Evolutionary conservation across 495 filamentous ascomycete genomes (phyloP).

Genomic region (Penicillium parvum): DNA sequence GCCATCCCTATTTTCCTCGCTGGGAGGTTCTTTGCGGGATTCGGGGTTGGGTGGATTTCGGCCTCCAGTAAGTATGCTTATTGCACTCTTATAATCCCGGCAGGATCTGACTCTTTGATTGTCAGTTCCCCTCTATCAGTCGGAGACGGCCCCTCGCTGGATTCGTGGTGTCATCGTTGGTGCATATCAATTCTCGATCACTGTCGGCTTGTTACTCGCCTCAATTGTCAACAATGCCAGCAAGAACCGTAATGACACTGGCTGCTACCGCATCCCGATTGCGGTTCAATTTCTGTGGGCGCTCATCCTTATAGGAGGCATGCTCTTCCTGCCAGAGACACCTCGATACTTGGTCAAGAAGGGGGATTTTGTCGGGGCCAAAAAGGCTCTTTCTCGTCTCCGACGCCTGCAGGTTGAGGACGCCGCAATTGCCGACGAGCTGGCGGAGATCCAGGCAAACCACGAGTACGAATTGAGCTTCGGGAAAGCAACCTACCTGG

Average conservation of each 20-base stretch:
- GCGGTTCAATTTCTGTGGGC: slow-evolving; percentile 76
- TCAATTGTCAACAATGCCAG: slow-evolving; percentile 69
- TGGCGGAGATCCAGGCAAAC: slow-evolving; percentile 69
- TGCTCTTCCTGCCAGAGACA: slow-evolving; percentile 75
- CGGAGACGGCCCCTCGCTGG: slow-evolving; percentile 70
- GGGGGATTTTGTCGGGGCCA: slow-evolving; percentile 56
- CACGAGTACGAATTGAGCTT: slow-evolving; percentile 71
- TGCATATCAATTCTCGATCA: slow-evolving; percentile 76
- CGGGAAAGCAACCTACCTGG: slow-evolving; percentile 6
- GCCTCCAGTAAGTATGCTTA: slow-evolving; percentile 22
- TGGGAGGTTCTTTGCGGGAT: slow-evolving; percentile 72
- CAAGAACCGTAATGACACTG: slow-evolving; percentile 47
- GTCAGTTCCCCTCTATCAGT: slow-evolving; percentile 71
- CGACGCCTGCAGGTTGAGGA: slow-evolving; percentile 59
- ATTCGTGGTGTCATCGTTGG: slow-evolving; percentile 74
- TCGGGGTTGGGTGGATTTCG: slow-evolving; percentile 73
- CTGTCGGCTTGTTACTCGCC: slow-evolving; percentile 70
- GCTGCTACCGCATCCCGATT: slow-evolving; percentile 72
- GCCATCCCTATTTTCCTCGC: slow-evolving; percentile 63
- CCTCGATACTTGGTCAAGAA: slow-evolving; percentile 73
- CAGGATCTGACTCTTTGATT: background rate
- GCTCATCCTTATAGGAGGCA: slow-evolving; percentile 62
- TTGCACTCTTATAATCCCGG: background rate
- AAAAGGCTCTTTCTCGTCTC: slow-evolving; percentile 56
- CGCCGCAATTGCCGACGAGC: slow-evolving; percentile 56